Base-by-base conservation (phyloP, 139 green algal genomes). In the Protoeuglena noctilucae region DNA sequence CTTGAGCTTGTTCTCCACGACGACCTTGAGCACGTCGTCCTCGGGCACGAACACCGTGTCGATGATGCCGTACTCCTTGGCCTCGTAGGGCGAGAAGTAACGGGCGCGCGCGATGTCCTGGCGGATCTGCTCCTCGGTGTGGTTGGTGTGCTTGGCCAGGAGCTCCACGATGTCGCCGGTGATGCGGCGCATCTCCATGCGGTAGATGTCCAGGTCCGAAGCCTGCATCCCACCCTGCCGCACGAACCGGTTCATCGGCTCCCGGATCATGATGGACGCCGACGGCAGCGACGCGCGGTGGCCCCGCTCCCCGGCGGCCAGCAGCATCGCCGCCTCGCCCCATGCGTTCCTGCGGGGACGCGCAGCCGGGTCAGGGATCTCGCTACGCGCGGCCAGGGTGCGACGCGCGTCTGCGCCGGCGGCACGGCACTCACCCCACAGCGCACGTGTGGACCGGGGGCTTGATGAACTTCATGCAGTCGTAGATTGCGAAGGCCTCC, bases 401-500 rank as follows among this genome's bases (percentile, higher is more conserved):
- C 39, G 39, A 16, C 16, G 39, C 12, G 16, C 12, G 39, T 16
- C 39, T 12, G 12, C 12, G 12, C 39, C 39, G 16, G 12, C 39
- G 16, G 39, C 39, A 12, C 39, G 12, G 12, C 39, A 16, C 39
- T 45, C 12, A 45, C 68, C 34, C 34, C 34, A 43, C 34, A 7
- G 34, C 34, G 9, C 7, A 7, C 34, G 34, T 43, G 34, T 43
- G 7, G 34, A 86, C 73, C 2, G 74, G 63, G 43, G 84, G 82
- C 65, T 93, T 90, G 58, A 97, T 79, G 43, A 86, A 94, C 53
- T 68, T 68, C 83, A 98, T 94, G 22, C 88, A 95, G 73, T 93
- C 80, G 60, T 96, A 96, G 63, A 98, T 94, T 19, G 91, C 87
- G 66, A 98, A 93, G 0, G 90, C 89, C 60, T 98, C 90, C 21